A percentile compares a stretch with the other conserved stretches of the same genome.
These are phyloP conservation scores for Penstemon newberryi DNA, from an alignment of 257 asterid genomes.

Conservation along the genomic window DNA sequence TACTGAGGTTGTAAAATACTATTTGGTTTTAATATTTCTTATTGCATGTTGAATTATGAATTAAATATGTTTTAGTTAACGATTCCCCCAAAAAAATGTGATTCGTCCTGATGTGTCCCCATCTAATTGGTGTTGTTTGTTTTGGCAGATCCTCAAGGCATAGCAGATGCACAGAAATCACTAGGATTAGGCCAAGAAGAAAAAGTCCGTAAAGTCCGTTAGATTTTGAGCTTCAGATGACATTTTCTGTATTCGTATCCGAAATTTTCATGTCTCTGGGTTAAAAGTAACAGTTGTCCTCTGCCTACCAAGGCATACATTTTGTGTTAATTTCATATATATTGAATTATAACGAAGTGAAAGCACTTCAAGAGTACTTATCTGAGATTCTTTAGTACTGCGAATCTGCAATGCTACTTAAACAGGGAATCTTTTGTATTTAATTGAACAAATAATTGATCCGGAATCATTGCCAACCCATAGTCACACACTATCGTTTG, in stretches of 20 bases:
- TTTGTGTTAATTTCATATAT: not conserved
- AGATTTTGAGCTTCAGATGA: slow-evolving; percentile 2
- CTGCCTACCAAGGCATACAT: not conserved
- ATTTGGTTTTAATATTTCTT: not conserved
- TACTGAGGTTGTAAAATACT: not conserved
- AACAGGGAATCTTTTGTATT: not conserved
- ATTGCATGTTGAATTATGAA: not conserved
- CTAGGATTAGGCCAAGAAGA: slow-evolving; percentile 93
- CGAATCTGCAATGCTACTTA: not conserved
- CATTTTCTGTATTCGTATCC: not conserved
- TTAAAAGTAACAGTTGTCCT: not conserved
- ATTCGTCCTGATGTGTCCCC: not conserved
- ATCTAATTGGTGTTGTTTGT: slow-evolving; percentile 18
- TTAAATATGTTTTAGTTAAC: not conserved
- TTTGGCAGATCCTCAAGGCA: slow-evolving; percentile 86
- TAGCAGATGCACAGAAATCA: slow-evolving; percentile 88
- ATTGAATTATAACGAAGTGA: too few relatives aligned
- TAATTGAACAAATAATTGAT: not conserved
- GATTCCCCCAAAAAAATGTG: not conserved
- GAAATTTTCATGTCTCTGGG: not conserved
- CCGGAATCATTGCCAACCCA: not conserved
- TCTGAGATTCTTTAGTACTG: not conserved
- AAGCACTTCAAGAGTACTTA: not conserved
- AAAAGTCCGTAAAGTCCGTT: slow-evolving; percentile 74
- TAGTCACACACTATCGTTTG: not conserved